A percentile compares a stretch with the other conserved stretches of the same genome.
Evolutionary conservation across 2,329 filamentous ascomycete genomes (phyloP).

Genomic region (Epichloe elymi): DNA sequence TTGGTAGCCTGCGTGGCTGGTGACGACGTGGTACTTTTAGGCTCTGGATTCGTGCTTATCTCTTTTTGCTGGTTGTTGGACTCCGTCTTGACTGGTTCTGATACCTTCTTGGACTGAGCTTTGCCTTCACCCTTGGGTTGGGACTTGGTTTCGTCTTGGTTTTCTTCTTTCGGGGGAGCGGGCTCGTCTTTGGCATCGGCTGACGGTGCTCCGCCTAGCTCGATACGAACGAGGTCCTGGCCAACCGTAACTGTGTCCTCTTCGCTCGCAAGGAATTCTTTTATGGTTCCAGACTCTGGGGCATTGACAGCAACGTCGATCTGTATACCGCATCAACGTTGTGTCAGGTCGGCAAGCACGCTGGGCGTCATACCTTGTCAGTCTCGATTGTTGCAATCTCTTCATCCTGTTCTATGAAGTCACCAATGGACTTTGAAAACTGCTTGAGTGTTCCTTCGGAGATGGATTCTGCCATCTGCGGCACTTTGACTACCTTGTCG

Average conservation of each 20-base stretch:
- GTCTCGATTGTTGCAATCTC: constrained; percentile 98
- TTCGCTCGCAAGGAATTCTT: constrained; percentile 80
- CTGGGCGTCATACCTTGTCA: constrained; percentile 59
- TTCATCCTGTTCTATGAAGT: constrained; percentile 89
- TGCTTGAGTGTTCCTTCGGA: constrained; percentile 95
- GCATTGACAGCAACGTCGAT: constrained; percentile 97
- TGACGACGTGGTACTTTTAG: constrained; percentile 19
- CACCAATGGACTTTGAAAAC: constrained; percentile 83
- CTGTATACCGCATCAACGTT: constrained; percentile 27
- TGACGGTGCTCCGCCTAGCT: constrained; percentile 51
- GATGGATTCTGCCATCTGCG: constrained; percentile 97
- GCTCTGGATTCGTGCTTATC: constrained; percentile 19
- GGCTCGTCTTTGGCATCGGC: constrained; percentile 26
- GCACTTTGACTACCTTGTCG: constrained; percentile 82
- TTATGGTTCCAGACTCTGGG: constrained; percentile 78
- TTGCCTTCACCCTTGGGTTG: not conserved
- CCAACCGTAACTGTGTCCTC: constrained; percentile 93
- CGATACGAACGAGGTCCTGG: constrained; percentile 77
- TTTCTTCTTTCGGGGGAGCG: constrained; percentile 12
- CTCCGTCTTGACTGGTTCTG: not conserved
- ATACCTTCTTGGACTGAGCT: not conserved
- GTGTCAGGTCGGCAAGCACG: not conserved
- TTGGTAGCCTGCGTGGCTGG: constrained; percentile 8
- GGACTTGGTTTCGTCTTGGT: constrained; percentile 11
- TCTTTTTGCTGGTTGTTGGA: constrained; percentile 16